phyloP scores from a whole-genome alignment of 1,284 basidiomycete species.

The Cutaneotrichosporon spelunceum region DNA sequence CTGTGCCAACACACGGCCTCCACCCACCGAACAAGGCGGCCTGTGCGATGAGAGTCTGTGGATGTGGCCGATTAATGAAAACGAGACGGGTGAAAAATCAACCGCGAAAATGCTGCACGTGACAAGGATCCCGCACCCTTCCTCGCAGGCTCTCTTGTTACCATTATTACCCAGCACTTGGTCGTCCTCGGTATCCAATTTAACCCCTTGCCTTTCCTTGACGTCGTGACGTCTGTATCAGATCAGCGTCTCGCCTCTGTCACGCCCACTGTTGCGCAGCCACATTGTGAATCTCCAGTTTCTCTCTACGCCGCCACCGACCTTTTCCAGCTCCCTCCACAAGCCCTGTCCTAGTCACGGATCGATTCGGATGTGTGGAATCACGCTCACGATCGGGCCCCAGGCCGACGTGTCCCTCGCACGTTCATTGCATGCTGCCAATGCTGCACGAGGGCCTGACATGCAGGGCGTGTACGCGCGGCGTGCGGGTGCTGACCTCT shows the following conservation, averaged over 20 bases:
- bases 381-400: constrained; percentile 25
- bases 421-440: constrained; percentile 24
- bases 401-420: constrained; percentile 8
- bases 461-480: constrained; percentile 24
- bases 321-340: neutral
- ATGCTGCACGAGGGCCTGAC: constrained; percentile 36
- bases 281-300: no score
- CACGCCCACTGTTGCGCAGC: no score
- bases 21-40: no score
- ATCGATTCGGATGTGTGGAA: constrained; percentile 48
- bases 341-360: neutral
- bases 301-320: neutral
- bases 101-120: neutral
- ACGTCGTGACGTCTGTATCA: no score
- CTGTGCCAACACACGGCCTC: no score
- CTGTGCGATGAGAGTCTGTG: neutral
- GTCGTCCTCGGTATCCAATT: no score
- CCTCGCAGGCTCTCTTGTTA: no score
- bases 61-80: neutral
- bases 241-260: no score
- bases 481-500: constrained; percentile 20
- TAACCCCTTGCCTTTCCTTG: no score
- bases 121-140: no score
- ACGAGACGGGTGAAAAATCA: neutral
- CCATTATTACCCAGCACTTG: no score